These are phyloP conservation scores for Cystobasidium pallidum DNA, from an alignment of 1,284 basidiomycete genomes.

Conservation along the genomic window DNA sequence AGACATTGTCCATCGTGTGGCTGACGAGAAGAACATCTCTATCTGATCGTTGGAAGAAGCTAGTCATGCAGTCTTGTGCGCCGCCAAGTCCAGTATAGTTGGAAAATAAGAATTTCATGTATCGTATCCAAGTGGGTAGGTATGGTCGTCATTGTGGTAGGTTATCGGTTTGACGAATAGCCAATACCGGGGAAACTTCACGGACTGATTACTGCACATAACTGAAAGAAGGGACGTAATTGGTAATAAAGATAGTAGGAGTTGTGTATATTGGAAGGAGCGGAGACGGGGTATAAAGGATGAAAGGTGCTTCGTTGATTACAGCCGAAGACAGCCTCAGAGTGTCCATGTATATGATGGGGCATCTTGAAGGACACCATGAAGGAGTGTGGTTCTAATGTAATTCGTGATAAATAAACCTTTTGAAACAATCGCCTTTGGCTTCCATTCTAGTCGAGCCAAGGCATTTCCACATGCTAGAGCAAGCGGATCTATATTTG, in stretches of 20 bases:
- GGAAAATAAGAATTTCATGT: constrained; percentile 4
- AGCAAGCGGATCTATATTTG: constrained; percentile 15
- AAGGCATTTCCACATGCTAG: neutral
- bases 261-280: neutral
- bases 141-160: constrained; percentile 1
- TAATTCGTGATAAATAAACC: neutral
- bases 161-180: no score
- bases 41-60: neutral
- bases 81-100: neutral
- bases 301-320: neutral
- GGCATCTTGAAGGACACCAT: neutral
- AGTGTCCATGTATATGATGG: constrained; percentile 13
- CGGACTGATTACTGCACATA: constrained; percentile 16
- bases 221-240: constrained; percentile 6
- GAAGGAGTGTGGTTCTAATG: constrained; percentile 15
- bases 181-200: constrained; percentile 6
- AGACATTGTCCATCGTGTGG: neutral
- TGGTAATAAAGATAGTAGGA: constrained; percentile 9
- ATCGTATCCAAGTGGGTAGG: neutral
- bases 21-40: neutral
- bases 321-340: neutral
- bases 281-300: neutral
- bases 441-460: neutral
- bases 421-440: neutral
- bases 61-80: neutral